Percentiles rank a stretch among this genome's conserved stretches.
These are phyloP conservation scores for Populus pruinosa DNA, from an alignment of 345 rosid genomes.

Conservation along the genomic window DNA sequence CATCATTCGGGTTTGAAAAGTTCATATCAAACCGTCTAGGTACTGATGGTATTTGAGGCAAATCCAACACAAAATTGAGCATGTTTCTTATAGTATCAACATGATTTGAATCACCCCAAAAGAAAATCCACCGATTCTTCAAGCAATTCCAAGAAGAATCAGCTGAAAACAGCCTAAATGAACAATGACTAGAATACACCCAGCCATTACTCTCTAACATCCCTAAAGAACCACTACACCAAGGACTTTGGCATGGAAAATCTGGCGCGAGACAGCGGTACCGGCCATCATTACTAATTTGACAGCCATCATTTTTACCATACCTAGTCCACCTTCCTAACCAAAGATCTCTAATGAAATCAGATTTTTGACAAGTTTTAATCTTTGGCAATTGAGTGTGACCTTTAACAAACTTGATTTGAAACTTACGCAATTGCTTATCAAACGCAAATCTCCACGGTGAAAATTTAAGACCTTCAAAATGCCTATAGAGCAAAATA, in stretches of 20 bases:
- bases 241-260: conserved; percentile 67
- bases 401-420: conserved; percentile 42
- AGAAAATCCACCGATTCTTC: conserved; percentile 80
- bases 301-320: conserved; percentile 59
- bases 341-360: conserved; percentile 70
- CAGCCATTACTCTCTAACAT: conserved; percentile 89
- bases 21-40: conserved; percentile 85
- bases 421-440: conserved; percentile 44
- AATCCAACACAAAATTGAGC: conserved; percentile 70
- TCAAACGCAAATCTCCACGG: conserved; percentile 61
- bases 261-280: conserved; percentile 61
- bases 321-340: conserved; percentile 90
- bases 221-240: conserved; percentile 83
- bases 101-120: conserved; percentile 96
- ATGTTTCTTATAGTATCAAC: conserved; percentile 86
- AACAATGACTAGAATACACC: conserved; percentile 90
- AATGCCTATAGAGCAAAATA: conserved; percentile 70
- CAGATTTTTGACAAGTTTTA: conserved; percentile 46
- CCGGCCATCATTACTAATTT: conserved; percentile 67
- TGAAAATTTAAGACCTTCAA: conserved; percentile 67
- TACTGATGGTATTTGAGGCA: conserved; percentile 57
- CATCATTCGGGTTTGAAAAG: conserved; percentile 61
- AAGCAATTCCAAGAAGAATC: conserved; percentile 79
- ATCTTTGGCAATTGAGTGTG: conserved; percentile 45
- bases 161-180: conserved; percentile 53